A percentile compares a stretch with the other conserved stretches of the same genome.
These are phyloP conservation scores for Tephrocybe rancida DNA, from an alignment of 768 basidiomycete species.

Conservation along the genomic window DNA sequence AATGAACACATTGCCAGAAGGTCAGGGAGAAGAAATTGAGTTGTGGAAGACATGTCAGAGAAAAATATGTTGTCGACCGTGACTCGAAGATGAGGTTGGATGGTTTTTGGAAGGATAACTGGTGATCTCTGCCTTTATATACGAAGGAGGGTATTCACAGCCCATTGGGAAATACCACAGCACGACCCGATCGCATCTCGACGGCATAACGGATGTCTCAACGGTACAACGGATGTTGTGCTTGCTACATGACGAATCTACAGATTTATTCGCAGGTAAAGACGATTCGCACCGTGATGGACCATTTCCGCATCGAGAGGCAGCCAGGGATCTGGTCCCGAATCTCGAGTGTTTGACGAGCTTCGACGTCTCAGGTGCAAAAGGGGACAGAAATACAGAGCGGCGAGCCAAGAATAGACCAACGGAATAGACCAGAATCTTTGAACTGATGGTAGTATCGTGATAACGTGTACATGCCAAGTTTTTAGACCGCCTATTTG, in stretches of 20 bases:
- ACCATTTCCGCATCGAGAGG: constrained; percentile 30
- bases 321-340: constrained; percentile 25
- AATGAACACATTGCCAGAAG: constrained; percentile 51
- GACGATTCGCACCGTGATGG: constrained; percentile 25
- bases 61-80: constrained; percentile 10
- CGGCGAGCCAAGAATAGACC: constrained; percentile 22
- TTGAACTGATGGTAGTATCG: constrained; percentile 14
- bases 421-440: constrained; percentile 17
- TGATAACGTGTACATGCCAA: constrained; percentile 21
- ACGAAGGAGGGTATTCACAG: constrained; percentile 10
- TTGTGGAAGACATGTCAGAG: constrained; percentile 21
- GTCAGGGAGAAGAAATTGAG: constrained; percentile 57
- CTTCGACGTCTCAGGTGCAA: constrained; percentile 21
- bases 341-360: constrained; percentile 26
- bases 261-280: constrained; percentile 34
- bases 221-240: constrained; percentile 8
- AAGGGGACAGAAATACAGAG: constrained; percentile 24
- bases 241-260: constrained; percentile 34
- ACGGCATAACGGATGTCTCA: constrained; percentile 14
- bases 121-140: constrained; percentile 10
- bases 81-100: constrained; percentile 14
- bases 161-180: constrained; percentile 26
- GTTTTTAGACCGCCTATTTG: not conserved
- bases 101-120: constrained; percentile 1
- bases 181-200: constrained; percentile 35